Evolutionary conservation across 306 rosid species (phyloP), one percentile per base, ranked within the genome.

Genomic region (Pueraria montana): DNA sequence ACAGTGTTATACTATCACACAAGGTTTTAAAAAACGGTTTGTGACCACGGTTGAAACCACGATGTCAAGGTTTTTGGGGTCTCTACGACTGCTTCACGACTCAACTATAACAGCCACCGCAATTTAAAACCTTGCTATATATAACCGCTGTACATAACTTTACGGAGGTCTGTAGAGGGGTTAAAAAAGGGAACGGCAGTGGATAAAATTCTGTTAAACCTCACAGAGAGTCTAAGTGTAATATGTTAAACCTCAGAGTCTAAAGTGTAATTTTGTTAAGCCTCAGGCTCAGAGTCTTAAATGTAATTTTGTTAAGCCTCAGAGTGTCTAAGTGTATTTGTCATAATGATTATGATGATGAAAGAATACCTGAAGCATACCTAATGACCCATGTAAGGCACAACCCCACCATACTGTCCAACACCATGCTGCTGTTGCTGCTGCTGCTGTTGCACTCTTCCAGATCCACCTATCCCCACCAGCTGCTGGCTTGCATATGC

Each of bases 331-430:
- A 20, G 27, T 18, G 27, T 7, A 20, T 2, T 55, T 55, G 27
- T 20, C 26, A 65, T 8, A 16, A 27, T 63, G 10, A 68, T 18
- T 11, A 42, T 40, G 26, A 11, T 40, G 16, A 69, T 20, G 13
- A 18, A 11, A 45, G 16, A 56, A 74, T 86, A 77, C 88, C 90
- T 80, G 64, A 58, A 65, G 84, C 84, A 73, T 79, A 78, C 56
- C 90, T 90, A 92, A 75, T 91, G 91, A 82, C 97, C 94, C 88
- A 86, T 87, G 84, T 88, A 89, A 16, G 92, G 69, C 16, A 87
- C 85, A 76, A 86, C 89, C 32, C 87, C 91, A 36, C 92, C 92
- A 73, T 86, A 89, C 20, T 92, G 94, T 58, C 93, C 93, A 72
- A 68, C 92, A 67, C 92, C 94, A 87, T 65, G 14, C 5, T 34